phyloP scores from a whole-genome alignment of 306 rosid species.

The Prunus campanulata region DNA sequence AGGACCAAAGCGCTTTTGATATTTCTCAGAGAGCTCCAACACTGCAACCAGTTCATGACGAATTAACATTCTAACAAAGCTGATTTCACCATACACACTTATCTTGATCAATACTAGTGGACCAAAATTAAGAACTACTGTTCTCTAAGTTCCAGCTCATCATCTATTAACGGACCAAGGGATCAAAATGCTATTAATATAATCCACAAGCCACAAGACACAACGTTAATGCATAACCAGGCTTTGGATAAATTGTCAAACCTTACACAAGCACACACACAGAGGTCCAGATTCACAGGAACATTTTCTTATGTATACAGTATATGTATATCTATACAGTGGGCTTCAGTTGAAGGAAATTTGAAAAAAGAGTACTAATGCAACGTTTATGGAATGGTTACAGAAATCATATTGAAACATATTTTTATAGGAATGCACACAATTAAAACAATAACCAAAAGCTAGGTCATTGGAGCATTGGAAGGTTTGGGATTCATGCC shows the following conservation, averaged over 20 bases:
- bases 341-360: background rate
- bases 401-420: too few relatives aligned
- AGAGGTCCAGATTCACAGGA: background rate
- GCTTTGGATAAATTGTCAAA: background rate
- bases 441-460: too few relatives aligned
- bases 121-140: background rate
- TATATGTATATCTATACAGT: background rate
- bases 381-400: background rate
- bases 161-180: background rate
- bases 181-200: background rate
- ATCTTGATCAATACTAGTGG: background rate
- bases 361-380: background rate
- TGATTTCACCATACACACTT: background rate
- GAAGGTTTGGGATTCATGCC: background rate
- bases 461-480: background rate
- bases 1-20: constrained; percentile 96
- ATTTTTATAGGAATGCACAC: too few relatives aligned
- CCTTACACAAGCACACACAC: background rate
- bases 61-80: background rate
- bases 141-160: background rate
- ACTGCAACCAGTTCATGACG: constrained; percentile 48
- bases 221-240: background rate
- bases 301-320: background rate
- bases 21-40: constrained; percentile 91
- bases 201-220: background rate